These are phyloP conservation scores for Ceratobasidium sp. DNA, from an alignment of 1,284 basidiomycete genomes.

Conservation along the genomic window DNA sequence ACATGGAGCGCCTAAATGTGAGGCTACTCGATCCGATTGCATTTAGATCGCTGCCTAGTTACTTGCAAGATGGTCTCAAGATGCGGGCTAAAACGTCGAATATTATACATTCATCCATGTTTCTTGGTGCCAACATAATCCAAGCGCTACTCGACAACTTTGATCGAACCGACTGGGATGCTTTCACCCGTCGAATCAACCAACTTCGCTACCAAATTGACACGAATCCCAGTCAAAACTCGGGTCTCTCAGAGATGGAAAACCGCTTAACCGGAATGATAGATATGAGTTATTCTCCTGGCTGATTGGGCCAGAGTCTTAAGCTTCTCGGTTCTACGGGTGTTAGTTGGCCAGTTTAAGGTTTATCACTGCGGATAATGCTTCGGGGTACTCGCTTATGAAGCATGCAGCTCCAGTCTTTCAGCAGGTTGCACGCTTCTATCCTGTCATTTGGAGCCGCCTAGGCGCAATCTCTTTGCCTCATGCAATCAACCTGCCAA, in stretches of 20 bases:
- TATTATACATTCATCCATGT: conserved; percentile 20
- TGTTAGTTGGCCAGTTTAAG: conserved; percentile 11
- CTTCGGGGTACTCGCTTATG: conserved; percentile 25
- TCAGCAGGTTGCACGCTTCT: background rate
- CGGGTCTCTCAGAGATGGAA: background rate
- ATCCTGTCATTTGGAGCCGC: conserved; percentile 4
- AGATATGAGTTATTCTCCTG: conserved; percentile 1
- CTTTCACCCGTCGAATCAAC: background rate
- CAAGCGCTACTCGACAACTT: conserved; percentile 25
- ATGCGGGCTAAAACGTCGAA: conserved; percentile 1
- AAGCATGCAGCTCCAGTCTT: conserved; percentile 7
- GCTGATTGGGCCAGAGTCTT: background rate
- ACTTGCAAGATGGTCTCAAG: conserved; percentile 10
- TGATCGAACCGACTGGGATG: background rate
- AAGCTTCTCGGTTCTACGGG: background rate
- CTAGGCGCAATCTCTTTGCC: conserved; percentile 12
- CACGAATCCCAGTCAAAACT: background rate
- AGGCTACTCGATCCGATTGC: conserved; percentile 10
- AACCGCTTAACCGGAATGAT: background rate
- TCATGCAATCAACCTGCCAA: background rate
- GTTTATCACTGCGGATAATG: conserved; percentile 12
- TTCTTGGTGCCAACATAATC: conserved; percentile 18
- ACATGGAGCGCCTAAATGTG: background rate
- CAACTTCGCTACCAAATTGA: background rate
- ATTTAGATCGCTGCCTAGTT: conserved; percentile 1